Evolutionary conservation across 768 basidiomycete genomes (phyloP).

Genomic region (Xerocomellus chrysenteron): DNA sequence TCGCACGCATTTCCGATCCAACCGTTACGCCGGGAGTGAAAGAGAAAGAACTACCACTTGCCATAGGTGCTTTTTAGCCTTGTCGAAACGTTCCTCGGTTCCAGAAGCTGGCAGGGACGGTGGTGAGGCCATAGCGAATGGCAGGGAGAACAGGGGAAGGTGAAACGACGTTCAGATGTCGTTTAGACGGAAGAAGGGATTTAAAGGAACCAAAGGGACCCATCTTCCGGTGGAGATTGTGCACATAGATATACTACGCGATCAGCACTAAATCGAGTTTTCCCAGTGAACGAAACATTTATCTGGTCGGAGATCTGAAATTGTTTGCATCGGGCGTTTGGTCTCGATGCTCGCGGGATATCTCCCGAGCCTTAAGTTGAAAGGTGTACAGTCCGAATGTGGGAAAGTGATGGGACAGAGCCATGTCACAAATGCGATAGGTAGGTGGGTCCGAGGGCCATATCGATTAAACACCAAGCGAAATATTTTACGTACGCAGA

Average conservation of each 20-base stretch:
- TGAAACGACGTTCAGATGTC: constrained; percentile 25
- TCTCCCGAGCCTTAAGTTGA: constrained; percentile 33
- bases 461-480: constrained; percentile 39
- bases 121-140: constrained; percentile 25
- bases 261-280: constrained; percentile 39
- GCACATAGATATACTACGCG: constrained; percentile 42
- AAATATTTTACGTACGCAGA: constrained; percentile 35
- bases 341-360: constrained; percentile 39
- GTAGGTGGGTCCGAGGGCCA: constrained; percentile 38
- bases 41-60: constrained; percentile 20
- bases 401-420: constrained; percentile 33
- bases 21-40: constrained; percentile 5
- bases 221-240: constrained; percentile 37
- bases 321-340: constrained; percentile 34
- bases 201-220: constrained; percentile 30
- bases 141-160: constrained; percentile 21
- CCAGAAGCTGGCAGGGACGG: constrained; percentile 16
- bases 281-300: constrained; percentile 35
- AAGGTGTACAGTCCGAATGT: constrained; percentile 31
- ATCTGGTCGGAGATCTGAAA: constrained; percentile 40
- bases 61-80: constrained; percentile 38
- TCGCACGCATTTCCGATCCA: constrained; percentile 10
- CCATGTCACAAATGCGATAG: constrained; percentile 31
- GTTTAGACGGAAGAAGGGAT: constrained; percentile 25
- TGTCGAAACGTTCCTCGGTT: constrained; percentile 35